A percentile compares a stretch with the other conserved stretches of the same genome.
Evolutionary conservation across 2,329 filamentous ascomycete genomes (phyloP).

Genomic region (Moelleriella libera): DNA sequence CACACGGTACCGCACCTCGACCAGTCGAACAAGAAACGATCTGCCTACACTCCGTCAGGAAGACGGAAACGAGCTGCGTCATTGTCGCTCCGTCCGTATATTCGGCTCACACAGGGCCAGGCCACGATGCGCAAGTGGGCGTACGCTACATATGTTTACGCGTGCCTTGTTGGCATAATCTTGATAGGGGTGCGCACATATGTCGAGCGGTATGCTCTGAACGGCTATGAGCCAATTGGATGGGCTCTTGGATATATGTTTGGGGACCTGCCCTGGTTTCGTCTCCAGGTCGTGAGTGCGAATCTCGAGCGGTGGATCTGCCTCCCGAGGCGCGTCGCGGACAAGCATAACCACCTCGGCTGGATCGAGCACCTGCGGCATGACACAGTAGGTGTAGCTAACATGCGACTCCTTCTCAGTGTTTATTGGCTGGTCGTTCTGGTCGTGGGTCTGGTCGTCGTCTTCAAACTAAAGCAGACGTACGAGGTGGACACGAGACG

Average conservation of each 20-base stretch:
- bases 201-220: slow-evolving; percentile 52
- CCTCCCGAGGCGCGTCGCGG: slow-evolving; percentile 37
- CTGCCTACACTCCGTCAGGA: slow-evolving; percentile 45
- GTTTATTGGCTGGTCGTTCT: slow-evolving; percentile 64
- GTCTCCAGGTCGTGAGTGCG: slow-evolving; percentile 54
- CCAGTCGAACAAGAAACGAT: slow-evolving; percentile 20
- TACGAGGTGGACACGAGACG: slow-evolving; percentile 91
- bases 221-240: slow-evolving; percentile 67
- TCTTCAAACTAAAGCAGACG: slow-evolving; percentile 58
- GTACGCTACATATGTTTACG: slow-evolving; percentile 70
- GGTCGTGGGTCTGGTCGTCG: slow-evolving; percentile 54
- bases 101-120: slow-evolving; percentile 67
- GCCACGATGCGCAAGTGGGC: slow-evolving; percentile 66
- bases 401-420: slow-evolving; percentile 63
- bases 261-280: slow-evolving; percentile 59
- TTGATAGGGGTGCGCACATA: slow-evolving; percentile 58
- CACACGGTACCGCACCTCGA: slow-evolving; percentile 38
- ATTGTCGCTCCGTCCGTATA: slow-evolving; percentile 54
- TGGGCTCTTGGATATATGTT: slow-evolving; percentile 89
- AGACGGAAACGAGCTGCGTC: slow-evolving; percentile 52
- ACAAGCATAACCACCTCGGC: slow-evolving; percentile 27
- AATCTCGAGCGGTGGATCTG: slow-evolving; percentile 64
- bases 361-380: slow-evolving; percentile 54
- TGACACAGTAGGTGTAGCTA: slow-evolving; percentile 56
- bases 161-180: slow-evolving; percentile 49